These are phyloP conservation scores for Centrapalus pauciflorus DNA, from an alignment of 129 eudicot genomes.

Conservation along the genomic window DNA sequence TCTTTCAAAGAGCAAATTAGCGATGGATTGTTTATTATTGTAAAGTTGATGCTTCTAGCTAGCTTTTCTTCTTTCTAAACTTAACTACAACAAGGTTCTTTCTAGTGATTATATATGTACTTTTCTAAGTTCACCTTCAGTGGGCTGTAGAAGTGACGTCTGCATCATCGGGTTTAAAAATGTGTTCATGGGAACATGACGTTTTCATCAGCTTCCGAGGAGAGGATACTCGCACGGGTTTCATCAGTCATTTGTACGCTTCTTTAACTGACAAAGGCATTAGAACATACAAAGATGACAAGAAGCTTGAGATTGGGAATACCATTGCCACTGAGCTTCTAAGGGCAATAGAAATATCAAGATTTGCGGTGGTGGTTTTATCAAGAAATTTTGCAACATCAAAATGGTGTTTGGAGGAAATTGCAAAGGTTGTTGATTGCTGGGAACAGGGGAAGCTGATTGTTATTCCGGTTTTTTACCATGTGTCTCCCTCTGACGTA, in stretches of 20 bases:
- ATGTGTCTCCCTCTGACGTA: conserved; percentile 16
- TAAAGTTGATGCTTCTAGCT: no score
- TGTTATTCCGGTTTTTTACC: conserved; percentile 20
- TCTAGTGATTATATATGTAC: no score
- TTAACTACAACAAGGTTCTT: no score
- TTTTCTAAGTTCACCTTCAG: background rate
- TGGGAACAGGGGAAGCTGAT: background rate
- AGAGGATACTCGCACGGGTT: conserved; percentile 7
- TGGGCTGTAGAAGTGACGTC: background rate
- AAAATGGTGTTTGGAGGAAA: conserved; percentile 19
- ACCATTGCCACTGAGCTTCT: background rate
- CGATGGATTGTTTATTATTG: no score
- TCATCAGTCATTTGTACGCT: conserved; percentile 1
- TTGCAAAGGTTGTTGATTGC: conserved; percentile 4
- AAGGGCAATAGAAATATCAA: background rate
- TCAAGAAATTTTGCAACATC: conserved; percentile 2
- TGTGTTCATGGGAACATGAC: background rate
- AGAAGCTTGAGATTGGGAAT: background rate
- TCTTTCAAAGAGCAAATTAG: no score
- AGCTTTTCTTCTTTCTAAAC: no score
- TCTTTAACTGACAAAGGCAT: background rate
- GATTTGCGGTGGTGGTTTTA: background rate
- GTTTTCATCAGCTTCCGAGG: conserved; percentile 16
- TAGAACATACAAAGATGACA: conserved; percentile 12
- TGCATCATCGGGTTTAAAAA: background rate